Evolutionary conservation across 345 rosid species (phyloP).

Genomic region (Moringa oleifera): DNA sequence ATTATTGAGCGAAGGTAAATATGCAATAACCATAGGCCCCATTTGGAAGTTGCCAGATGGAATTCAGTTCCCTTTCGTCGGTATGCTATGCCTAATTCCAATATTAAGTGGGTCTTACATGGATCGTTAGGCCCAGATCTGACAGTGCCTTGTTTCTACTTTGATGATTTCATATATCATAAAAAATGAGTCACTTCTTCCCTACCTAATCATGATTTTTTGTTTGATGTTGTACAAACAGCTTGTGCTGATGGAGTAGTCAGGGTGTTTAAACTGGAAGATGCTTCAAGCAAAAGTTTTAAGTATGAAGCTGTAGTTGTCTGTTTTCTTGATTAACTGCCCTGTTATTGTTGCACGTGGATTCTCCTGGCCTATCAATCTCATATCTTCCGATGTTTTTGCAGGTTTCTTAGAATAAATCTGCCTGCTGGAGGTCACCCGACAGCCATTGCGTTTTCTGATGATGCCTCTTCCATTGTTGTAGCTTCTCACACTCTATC

Average conservation of each 20-base stretch:
- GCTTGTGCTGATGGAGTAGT: constrained; percentile 88
- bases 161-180: neutral
- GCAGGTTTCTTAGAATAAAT: constrained; percentile 75
- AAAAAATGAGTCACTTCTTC: neutral
- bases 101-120: neutral
- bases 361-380: neutral
- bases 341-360: neutral
- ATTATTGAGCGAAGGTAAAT: no score
- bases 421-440: constrained; percentile 91
- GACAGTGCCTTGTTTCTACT: no score
- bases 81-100: neutral
- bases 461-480: constrained; percentile 71
- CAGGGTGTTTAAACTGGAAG: constrained; percentile 86
- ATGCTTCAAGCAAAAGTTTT: constrained; percentile 93
- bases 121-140: neutral
- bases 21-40: no score
- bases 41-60: no score
- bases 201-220: neutral
- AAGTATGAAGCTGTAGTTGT: constrained; percentile 40
- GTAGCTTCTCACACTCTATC: constrained; percentile 58
- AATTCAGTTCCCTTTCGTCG: no score
- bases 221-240: constrained; percentile 32
- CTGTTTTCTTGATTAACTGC: neutral
- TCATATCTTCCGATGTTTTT: constrained; percentile 7
- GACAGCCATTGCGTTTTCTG: constrained; percentile 65